A percentile compares a stretch with the other conserved stretches of the same genome.
Evolutionary conservation across 805 yeast genomes (phyloP).

Genomic region (Yarrowia keelungensis): DNA sequence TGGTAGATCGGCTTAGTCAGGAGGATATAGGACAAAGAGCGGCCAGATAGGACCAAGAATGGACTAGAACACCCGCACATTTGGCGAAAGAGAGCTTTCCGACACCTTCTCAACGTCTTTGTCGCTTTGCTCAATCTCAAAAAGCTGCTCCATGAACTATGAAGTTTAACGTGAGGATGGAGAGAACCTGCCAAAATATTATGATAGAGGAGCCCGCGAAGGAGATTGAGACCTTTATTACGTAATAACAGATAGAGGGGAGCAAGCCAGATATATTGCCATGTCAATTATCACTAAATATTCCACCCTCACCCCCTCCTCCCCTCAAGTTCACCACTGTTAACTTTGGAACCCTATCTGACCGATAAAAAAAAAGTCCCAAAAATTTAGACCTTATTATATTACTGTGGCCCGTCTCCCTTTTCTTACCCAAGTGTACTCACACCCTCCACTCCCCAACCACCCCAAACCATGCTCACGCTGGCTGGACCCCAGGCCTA

Average conservation of each 20-base stretch:
- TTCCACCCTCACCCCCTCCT: no score
- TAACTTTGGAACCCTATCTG: conserved; percentile 30
- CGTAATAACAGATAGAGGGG: not conserved
- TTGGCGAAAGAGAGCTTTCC: no score
- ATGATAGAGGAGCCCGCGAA: conserved; percentile 2
- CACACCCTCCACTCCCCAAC: conserved; percentile 26
- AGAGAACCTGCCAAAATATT: conserved; percentile 5
- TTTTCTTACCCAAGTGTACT: conserved; percentile 5
- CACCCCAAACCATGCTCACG: conserved; percentile 50
- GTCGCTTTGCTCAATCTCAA: conserved; percentile 23
- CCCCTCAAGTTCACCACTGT: not conserved
- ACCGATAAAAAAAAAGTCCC: conserved; percentile 37
- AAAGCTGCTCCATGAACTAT: conserved; percentile 33
- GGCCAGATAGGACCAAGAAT: not conserved
- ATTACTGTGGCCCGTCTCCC: conserved; percentile 13
- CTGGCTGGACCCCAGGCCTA: conserved; percentile 91
- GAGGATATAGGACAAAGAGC: not conserved
- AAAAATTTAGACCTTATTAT: conserved; percentile 36
- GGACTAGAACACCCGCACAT: no score
- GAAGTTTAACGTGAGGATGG: conserved; percentile 28
- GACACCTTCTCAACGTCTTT: conserved; percentile 14
- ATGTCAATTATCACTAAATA: no score
- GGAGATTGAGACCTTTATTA: not conserved
- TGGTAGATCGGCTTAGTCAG: not conserved
- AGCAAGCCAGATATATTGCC: no score